Conservation (phyloP, 2,329 filamentous ascomycete genomes). For the Talaromyces sp. region DNA sequence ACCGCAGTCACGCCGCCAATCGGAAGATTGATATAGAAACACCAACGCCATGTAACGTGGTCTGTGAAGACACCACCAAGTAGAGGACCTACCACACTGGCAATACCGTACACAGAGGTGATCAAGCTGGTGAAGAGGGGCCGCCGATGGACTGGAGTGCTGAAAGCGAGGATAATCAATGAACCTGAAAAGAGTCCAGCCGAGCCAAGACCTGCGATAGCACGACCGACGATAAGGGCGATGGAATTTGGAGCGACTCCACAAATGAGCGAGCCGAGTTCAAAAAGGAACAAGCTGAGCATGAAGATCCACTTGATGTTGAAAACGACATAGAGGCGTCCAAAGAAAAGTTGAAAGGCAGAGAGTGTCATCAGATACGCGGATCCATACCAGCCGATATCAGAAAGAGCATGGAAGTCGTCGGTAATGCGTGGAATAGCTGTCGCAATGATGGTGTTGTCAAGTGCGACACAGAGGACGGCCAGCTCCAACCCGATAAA, state of each 20-base stretch:
- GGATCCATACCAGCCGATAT: constrained; percentile 27
- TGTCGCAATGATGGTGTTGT: background rate
- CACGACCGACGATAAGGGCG: constrained; percentile 40
- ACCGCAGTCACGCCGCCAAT: constrained; percentile 30
- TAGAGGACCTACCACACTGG: constrained; percentile 40
- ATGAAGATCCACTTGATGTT: constrained; percentile 42
- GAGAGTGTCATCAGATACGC: constrained; percentile 39
- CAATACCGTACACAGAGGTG: constrained; percentile 42
- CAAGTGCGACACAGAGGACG: background rate
- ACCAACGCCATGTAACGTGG: constrained; percentile 46
- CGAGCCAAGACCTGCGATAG: constrained; percentile 39
- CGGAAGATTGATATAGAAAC: constrained; percentile 54
- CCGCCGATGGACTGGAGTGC: constrained; percentile 37
- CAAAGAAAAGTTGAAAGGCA: constrained; percentile 41
- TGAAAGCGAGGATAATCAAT: constrained; percentile 38
- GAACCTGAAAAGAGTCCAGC: constrained; percentile 40
- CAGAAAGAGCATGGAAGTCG: background rate
- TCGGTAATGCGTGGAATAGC: background rate
- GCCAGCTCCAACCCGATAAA: background rate
- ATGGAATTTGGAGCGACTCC: constrained; percentile 36
- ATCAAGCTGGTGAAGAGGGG: constrained; percentile 40
- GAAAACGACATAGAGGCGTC: constrained; percentile 36
- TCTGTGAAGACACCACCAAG: constrained; percentile 40
- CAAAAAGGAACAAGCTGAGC: constrained; percentile 38
- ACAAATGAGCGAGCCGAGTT: constrained; percentile 41